Evolutionary conservation across 2,329 filamentous ascomycete genomes (phyloP).

Genomic region (Sclerotinia sclerotiorum): DNA sequence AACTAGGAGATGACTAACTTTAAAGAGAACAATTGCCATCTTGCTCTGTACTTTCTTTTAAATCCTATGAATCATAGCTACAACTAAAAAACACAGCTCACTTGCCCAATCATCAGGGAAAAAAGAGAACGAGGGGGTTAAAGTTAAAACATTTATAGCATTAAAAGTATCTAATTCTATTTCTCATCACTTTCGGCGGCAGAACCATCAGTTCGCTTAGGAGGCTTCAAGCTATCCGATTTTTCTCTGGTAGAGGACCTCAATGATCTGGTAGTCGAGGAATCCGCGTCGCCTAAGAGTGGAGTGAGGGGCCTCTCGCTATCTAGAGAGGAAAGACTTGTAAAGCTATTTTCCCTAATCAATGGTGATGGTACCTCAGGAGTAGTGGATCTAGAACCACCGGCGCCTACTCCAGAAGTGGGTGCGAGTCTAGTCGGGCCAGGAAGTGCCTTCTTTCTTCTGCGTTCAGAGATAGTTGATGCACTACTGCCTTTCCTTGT

Average conservation of each 20-base stretch:
- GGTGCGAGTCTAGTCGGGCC: slow-evolving; percentile 34
- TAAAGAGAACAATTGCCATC: not conserved
- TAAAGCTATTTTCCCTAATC: slow-evolving; percentile 38
- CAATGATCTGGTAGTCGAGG: slow-evolving; percentile 14
- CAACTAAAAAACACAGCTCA: too few species aligned
- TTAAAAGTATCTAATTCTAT: slow-evolving; percentile 16
- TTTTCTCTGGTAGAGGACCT: slow-evolving; percentile 17
- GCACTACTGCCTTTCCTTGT: slow-evolving; percentile 36
- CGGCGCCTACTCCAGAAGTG: slow-evolving; percentile 9
- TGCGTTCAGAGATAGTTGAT: slow-evolving; percentile 35
- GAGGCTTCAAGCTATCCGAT: not conserved
- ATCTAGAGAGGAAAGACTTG: slow-evolving; percentile 38
- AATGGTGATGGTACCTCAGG: slow-evolving; percentile 39
- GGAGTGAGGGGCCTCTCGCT: slow-evolving; percentile 34
- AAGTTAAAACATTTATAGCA: slow-evolving; percentile 2
- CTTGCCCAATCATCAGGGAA: not conserved
- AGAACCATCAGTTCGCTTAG: slow-evolving; percentile 5
- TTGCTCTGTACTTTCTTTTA: not conserved
- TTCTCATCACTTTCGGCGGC: slow-evolving; percentile 12
- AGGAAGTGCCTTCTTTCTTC: slow-evolving; percentile 34
- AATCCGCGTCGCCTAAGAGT: slow-evolving; percentile 30
- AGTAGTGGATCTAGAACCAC: slow-evolving; percentile 31
- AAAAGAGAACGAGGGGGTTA: not conserved
- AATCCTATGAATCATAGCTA: not conserved
- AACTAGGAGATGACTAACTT: not conserved